Percentiles rank a stretch among this genome's conserved stretches.
phyloP scores from a whole-genome alignment of 2,329 filamentous ascomycete genomes.

The Neurospora crassa region DNA sequence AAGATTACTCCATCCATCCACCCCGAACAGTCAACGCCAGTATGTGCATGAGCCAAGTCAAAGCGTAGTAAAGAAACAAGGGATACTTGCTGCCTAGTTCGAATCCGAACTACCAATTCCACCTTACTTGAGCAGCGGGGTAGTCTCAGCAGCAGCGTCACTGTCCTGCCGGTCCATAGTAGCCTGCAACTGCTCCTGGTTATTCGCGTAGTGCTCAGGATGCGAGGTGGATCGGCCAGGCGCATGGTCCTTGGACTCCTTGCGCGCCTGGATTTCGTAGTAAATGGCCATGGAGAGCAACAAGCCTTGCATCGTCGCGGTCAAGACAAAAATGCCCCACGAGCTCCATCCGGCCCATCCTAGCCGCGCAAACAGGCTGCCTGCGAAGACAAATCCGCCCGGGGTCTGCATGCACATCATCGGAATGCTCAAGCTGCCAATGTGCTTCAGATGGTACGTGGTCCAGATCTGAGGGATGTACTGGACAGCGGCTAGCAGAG shows the following conservation, averaged over 20 bases:
- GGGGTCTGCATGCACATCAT: constrained; percentile 99
- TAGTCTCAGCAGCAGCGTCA: constrained; percentile 39
- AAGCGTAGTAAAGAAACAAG: background rate
- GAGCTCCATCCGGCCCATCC: constrained; percentile 86
- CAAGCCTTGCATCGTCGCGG: constrained; percentile 73
- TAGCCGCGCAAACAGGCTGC: constrained; percentile 69
- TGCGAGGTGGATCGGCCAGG: constrained; percentile 43
- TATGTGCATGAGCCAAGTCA: background rate
- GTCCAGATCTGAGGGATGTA: constrained; percentile 94
- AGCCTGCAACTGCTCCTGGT: constrained; percentile 40
- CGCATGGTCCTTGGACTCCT: constrained; percentile 35
- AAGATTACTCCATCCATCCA: background rate
- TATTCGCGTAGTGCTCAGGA: constrained; percentile 41
- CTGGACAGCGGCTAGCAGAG: constrained; percentile 72
- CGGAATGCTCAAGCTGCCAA: constrained; percentile 84
- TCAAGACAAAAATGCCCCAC: constrained; percentile 86
- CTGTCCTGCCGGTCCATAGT: constrained; percentile 41
- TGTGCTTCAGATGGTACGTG: constrained; percentile 74
- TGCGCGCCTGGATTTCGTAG: constrained; percentile 49
- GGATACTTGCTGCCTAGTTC: constrained; percentile 24
- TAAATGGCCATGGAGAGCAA: constrained; percentile 72
- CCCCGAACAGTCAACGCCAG: background rate
- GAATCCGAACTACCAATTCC: constrained; percentile 36
- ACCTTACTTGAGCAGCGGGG: constrained; percentile 39
- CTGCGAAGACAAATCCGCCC: constrained; percentile 81